Conservation (phyloP, 192 early-diverging fungal species). For the Globomyces pollinis-pini region DNA sequence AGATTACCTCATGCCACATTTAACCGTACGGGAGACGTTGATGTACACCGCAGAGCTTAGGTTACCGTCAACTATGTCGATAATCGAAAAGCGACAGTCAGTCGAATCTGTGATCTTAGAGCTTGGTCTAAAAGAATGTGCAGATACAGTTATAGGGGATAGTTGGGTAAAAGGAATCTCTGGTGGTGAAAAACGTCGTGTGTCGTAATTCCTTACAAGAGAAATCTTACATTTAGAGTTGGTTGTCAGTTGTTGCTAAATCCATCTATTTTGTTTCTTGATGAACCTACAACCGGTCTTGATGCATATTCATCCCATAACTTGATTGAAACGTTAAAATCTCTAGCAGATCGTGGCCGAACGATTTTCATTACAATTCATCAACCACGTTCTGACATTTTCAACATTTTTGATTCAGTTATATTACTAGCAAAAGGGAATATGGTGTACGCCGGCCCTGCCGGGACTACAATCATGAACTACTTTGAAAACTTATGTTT, state of each 20-base stretch:
- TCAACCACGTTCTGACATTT: constrained; percentile 78
- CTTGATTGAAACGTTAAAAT: constrained; percentile 41
- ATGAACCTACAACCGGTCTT: constrained; percentile 50
- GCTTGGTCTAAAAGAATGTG: constrained; percentile 38
- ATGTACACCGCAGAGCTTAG: constrained; percentile 60
- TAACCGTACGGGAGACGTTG: constrained; percentile 59
- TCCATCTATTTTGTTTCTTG: constrained; percentile 47
- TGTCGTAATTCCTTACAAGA: constrained; percentile 39
- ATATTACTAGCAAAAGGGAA: constrained; percentile 66
- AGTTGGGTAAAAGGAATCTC: constrained; percentile 55
- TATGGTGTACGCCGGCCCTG: constrained; percentile 55
- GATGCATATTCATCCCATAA: constrained; percentile 49
- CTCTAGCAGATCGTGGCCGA: constrained; percentile 24
- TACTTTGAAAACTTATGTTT: constrained; percentile 52
- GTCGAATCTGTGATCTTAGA: constrained; percentile 36
- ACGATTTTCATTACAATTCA: constrained; percentile 81
- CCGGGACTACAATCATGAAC: constrained; percentile 18
- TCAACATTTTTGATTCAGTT: constrained; percentile 73
- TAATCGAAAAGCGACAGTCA: constrained; percentile 15
- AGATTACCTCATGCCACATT: constrained; percentile 37
- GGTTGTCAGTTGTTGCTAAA: constrained; percentile 72
- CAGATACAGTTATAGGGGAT: constrained; percentile 34
- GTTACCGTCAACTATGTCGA: constrained; percentile 35
- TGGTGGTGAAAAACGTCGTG: constrained; percentile 79
- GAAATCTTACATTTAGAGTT: constrained; percentile 37